A percentile compares a stretch with the other conserved stretches of the same genome.
Evolutionary conservation across 106 monocot genomes (phyloP).

Genomic region (Acanthochlamys bracteata): DNA sequence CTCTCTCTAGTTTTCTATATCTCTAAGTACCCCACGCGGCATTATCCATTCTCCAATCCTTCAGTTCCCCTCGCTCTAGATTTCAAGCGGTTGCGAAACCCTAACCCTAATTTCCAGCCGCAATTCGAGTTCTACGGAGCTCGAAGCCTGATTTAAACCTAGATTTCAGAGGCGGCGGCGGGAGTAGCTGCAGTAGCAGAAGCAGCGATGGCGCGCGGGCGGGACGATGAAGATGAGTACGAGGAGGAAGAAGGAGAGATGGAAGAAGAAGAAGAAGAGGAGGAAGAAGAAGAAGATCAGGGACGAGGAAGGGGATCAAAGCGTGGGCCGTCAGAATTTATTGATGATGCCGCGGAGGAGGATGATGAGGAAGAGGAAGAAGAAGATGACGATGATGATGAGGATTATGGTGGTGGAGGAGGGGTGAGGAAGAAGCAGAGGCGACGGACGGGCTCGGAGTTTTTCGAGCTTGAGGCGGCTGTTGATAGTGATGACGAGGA

Average conservation of each 20-base stretch:
- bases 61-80: neutral
- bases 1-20: neutral
- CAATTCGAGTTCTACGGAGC: neutral
- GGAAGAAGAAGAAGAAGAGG: slow-evolving; percentile 27
- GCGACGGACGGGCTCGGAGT: slow-evolving; percentile 44
- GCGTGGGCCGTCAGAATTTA: slow-evolving; percentile 50
- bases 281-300: slow-evolving; percentile 29
- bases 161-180: neutral
- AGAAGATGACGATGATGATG: slow-evolving; percentile 68
- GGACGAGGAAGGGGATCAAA: slow-evolving; percentile 25
- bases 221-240: slow-evolving; percentile 12
- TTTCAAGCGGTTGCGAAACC: neutral
- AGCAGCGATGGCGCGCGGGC: slow-evolving; percentile 38
- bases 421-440: slow-evolving; percentile 32
- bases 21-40: too few species aligned
- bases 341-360: slow-evolving; percentile 72
- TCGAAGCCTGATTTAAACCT: too few species aligned
- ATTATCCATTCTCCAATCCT: too few species aligned
- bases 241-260: slow-evolving; percentile 19
- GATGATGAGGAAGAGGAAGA: slow-evolving; percentile 64
- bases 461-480: slow-evolving; percentile 66
- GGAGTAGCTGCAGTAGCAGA: too few species aligned
- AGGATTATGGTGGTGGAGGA: slow-evolving; percentile 13
- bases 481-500: slow-evolving; percentile 70
- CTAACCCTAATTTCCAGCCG: neutral